Evolutionary conservation across 2,329 filamentous ascomycete genomes (phyloP).

Genomic region (Aphanocladium album): DNA sequence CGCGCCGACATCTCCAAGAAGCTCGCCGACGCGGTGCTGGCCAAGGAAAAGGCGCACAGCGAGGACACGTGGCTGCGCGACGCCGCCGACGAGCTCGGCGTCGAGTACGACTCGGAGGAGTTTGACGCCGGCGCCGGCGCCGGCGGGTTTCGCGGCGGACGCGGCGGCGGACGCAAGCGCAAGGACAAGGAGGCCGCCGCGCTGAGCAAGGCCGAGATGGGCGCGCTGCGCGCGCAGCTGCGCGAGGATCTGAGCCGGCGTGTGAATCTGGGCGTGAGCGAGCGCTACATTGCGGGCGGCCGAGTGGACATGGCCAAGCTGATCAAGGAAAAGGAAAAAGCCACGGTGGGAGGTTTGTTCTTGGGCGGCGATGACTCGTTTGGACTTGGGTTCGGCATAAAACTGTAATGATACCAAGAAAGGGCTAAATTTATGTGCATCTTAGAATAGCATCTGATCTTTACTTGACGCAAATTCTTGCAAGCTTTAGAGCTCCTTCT

Average conservation of each 20-base stretch:
- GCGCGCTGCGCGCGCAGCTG: constrained; percentile 64
- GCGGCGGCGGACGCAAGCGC: constrained; percentile 67
- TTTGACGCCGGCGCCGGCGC: constrained; percentile 69
- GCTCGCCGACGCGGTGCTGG: constrained; percentile 74
- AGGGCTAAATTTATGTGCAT: background rate
- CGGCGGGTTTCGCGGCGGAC: constrained; percentile 57
- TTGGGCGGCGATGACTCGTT: constrained; percentile 55
- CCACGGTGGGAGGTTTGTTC: constrained; percentile 26
- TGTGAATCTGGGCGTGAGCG: constrained; percentile 83
- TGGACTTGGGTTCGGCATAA: constrained; percentile 34
- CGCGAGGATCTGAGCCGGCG: constrained; percentile 64
- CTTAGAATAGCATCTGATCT: background rate
- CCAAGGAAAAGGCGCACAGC: constrained; percentile 79
- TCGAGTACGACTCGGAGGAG: constrained; percentile 91
- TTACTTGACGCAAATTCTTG: background rate
- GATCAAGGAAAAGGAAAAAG: constrained; percentile 53
- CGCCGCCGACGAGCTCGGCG: constrained; percentile 86
- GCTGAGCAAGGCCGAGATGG: constrained; percentile 70
- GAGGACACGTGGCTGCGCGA: constrained; percentile 80
- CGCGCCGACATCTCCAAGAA: constrained; percentile 78
- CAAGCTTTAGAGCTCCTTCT: constrained; percentile 28
- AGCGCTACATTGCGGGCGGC: constrained; percentile 77
- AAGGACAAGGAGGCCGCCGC: constrained; percentile 66
- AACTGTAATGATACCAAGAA: constrained; percentile 5
- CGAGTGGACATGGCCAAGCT: constrained; percentile 77